Base-by-base conservation (phyloP, 148 eudicot genomes). In the Limonium bicolor region DNA sequence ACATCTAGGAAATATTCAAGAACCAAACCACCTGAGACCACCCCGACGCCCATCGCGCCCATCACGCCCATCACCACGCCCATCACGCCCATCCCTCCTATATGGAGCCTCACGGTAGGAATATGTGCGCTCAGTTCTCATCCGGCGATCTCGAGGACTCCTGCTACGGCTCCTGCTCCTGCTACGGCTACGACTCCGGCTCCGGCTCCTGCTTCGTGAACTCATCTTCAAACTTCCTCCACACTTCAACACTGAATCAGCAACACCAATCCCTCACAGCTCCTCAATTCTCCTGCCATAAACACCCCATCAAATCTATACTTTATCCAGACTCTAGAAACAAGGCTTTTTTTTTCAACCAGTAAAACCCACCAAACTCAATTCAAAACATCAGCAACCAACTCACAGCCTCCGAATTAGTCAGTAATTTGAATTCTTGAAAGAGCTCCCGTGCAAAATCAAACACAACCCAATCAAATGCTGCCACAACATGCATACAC, bases 61-160 rank as follows among this genome's bases (percentile, higher is more conserved):
- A n/a, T n/a, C n/a, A n/a, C n/a, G n/a, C n/a, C n/a, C n/a, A n/a
- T n/a, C n/a, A n/a, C n/a, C n/a, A n/a, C n/a, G n/a, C n/a, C n/a
- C n/a, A n/a, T n/a, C n/a, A 19, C 77, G 86, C 19, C 46, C 47
- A 44, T 90, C 97, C 58, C 93, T 80, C 61, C 84, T 80, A 75
- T 72, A 90, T 10, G 97, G 95, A 58, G 92, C 95, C 70, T 80
- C 93, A 56, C 93, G 95, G 57, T 72, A 61, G 53, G 94, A 88
- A 63, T 48, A 47, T n/a, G n/a, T n/a, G 42, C 95, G 94, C 31
- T 57, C 54, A 46, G 97, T 61, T 64, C 87, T 86, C 36, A 80
- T 70, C 62, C 74, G 77, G 50, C 78, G 94, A 66, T 66, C 90
- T 52, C 77, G 47, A 13, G 97, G 97, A 52, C 97, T 88, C 78